phyloP scores from a whole-genome alignment of 108 stramenopile species.

The Pseudonitzschia multistriata region DNA sequence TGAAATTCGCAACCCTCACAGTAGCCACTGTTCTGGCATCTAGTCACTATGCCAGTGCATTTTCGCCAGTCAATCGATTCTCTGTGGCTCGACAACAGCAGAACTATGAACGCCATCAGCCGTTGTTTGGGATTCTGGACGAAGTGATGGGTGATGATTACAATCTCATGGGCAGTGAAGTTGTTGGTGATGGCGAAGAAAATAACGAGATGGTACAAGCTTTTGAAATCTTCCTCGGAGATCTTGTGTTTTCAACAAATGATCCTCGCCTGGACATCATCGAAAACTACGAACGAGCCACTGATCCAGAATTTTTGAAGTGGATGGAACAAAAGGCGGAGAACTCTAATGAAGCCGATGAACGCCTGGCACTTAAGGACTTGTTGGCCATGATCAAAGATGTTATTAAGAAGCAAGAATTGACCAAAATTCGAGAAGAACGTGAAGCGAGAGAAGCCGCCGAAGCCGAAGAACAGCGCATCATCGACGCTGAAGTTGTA shows the following conservation, averaged over 20 bases:
- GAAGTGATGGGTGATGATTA: conserved; percentile 79
- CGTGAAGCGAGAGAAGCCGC: conserved; percentile 62
- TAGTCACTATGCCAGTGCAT: neutral
- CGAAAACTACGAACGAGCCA: conserved; percentile 69
- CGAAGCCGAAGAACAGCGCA: conserved; percentile 52
- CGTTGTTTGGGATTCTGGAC: conserved; percentile 68
- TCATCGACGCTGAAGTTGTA: conserved; percentile 58
- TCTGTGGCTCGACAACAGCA: conserved; percentile 6
- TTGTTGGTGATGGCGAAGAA: conserved; percentile 46
- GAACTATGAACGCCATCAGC: conserved; percentile 3
- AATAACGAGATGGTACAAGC: conserved; percentile 28
- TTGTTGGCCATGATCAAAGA: conserved; percentile 78
- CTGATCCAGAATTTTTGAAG: conserved; percentile 53
- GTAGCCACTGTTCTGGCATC: conserved; percentile 7
- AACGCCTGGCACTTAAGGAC: conserved; percentile 68
- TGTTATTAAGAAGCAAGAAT: conserved; percentile 59
- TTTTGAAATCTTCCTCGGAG: conserved; percentile 83
- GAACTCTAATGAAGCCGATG: conserved; percentile 71
- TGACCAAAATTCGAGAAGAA: conserved; percentile 63
- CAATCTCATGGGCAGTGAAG: conserved; percentile 49
- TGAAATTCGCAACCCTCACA: conserved; percentile 4
- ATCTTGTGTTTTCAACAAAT: conserved; percentile 86
- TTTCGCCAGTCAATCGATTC: conserved; percentile 2
- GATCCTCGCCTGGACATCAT: conserved; percentile 87
- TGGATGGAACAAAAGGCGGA: conserved; percentile 71